A percentile compares a stretch with the other conserved stretches of the same genome.
Conservation (phyloP, 345 rosid genomes). For the Fremontodendron californicum region DNA sequence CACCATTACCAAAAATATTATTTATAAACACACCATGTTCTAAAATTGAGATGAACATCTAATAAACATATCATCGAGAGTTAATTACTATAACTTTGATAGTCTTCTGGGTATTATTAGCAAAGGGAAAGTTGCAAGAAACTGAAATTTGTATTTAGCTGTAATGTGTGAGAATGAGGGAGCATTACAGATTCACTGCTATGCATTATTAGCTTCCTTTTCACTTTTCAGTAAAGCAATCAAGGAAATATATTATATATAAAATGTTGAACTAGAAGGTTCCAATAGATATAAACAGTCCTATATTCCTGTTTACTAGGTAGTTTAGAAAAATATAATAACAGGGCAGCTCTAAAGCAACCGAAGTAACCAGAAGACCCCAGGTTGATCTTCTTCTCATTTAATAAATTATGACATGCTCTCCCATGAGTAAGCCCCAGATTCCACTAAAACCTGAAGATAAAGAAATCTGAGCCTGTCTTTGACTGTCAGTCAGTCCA, state of each 20-base stretch:
- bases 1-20: too few relatives aligned
- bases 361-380: constrained; percentile 9
- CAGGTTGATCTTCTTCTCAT: neutral
- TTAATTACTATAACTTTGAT: too few relatives aligned
- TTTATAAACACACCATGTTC: too few relatives aligned
- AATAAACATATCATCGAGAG: too few relatives aligned
- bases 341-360: neutral
- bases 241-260: neutral
- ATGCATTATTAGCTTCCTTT: neutral
- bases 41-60: too few relatives aligned
- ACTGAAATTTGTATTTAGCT: too few relatives aligned
- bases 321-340: neutral
- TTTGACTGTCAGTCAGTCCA: neutral
- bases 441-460: neutral
- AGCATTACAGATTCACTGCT: neutral
- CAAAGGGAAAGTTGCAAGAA: too few relatives aligned
- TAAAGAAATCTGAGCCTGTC: neutral
- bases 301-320: neutral
- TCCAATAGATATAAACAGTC: neutral
- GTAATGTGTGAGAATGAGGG: too few relatives aligned
- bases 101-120: too few relatives aligned
- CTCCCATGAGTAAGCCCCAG: neutral
- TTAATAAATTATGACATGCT: neutral
- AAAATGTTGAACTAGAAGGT: neutral
- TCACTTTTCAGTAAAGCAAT: neutral